Evolutionary conservation across 2,329 filamentous ascomycete species (phyloP).

Genomic region (Elsinoe necatrix): DNA sequence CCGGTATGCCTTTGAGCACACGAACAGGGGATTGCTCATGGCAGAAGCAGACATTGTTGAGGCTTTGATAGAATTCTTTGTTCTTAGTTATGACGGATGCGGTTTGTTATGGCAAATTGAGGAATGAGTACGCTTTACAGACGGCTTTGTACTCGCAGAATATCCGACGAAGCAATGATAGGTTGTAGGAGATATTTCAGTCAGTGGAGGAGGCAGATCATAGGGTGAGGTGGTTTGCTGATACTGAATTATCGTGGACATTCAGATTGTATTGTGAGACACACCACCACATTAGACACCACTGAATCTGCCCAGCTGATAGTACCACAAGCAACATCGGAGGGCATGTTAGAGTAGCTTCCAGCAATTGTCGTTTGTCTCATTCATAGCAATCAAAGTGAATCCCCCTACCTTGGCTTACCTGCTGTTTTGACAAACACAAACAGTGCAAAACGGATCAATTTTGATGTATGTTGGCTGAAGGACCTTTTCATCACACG

Average conservation of each 20-base stretch:
- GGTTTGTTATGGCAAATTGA: neutral
- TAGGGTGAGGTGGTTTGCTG: neutral
- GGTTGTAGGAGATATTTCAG: neutral
- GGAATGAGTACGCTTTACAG: neutral
- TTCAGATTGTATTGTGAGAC: neutral
- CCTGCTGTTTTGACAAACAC: neutral
- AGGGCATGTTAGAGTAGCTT: too few species aligned
- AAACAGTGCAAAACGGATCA: neutral
- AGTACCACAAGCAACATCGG: too few species aligned
- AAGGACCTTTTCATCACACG: too few species aligned
- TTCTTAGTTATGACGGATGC: constrained; percentile 2
- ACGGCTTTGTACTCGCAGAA: neutral
- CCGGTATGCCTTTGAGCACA: constrained; percentile 8
- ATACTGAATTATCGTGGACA: neutral
- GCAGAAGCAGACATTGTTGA: neutral
- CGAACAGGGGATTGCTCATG: neutral
- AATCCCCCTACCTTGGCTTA: neutral
- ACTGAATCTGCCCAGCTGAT: neutral
- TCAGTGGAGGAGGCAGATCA: neutral
- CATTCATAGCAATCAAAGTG: neutral
- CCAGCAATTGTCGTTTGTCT: neutral
- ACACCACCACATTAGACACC: neutral
- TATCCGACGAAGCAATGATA: neutral
- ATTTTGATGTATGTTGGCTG: too few species aligned
- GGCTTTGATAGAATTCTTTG: neutral